These are phyloP conservation scores for Phytophthora colocasiae DNA, from an alignment of 352 stramenopile genomes.

Conservation along the genomic window DNA sequence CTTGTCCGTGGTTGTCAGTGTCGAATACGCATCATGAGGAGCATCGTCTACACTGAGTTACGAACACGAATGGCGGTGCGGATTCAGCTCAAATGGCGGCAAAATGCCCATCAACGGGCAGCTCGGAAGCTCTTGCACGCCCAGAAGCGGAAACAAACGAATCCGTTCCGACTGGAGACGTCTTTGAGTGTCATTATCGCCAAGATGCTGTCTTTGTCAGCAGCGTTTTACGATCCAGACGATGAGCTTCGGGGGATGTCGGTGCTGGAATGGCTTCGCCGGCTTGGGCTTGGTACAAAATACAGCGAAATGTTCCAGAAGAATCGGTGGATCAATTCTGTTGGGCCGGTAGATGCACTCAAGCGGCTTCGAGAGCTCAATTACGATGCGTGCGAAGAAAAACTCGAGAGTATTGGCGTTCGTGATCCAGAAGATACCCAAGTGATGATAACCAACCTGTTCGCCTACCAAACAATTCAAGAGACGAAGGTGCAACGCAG, in stretches of 20 bases:
- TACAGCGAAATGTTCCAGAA: conserved; percentile 63
- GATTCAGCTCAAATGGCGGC: conserved; percentile 70
- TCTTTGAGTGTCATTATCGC: conserved; percentile 47
- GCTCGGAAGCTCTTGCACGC: conserved; percentile 53
- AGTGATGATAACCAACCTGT: conserved; percentile 64
- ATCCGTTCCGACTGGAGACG: conserved; percentile 47
- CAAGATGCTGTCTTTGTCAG: conserved; percentile 34
- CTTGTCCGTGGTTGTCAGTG: conserved; percentile 50
- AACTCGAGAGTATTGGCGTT: conserved; percentile 49
- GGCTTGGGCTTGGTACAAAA: conserved; percentile 57
- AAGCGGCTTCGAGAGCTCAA: conserved; percentile 34
- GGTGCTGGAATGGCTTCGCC: conserved; percentile 59
- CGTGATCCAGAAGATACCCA: conserved; percentile 49
- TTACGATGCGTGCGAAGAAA: conserved; percentile 31
- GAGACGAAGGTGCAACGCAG: conserved; percentile 39
- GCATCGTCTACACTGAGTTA: conserved; percentile 48
- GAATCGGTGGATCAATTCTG: conserved; percentile 23
- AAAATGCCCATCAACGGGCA: conserved; percentile 56
- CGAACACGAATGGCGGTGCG: conserved; percentile 60
- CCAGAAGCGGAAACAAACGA: conserved; percentile 60
- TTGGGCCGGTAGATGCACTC: conserved; percentile 13
- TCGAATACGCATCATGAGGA: conserved; percentile 40
- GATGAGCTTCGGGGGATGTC: conserved; percentile 67
- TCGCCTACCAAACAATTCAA: conserved; percentile 49
- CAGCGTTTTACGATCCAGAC: conserved; percentile 53